Evolutionary conservation across 306 rosid species (phyloP), one percentile per base, ranked within the genome.

Genomic region (Trifolium pratense): DNA sequence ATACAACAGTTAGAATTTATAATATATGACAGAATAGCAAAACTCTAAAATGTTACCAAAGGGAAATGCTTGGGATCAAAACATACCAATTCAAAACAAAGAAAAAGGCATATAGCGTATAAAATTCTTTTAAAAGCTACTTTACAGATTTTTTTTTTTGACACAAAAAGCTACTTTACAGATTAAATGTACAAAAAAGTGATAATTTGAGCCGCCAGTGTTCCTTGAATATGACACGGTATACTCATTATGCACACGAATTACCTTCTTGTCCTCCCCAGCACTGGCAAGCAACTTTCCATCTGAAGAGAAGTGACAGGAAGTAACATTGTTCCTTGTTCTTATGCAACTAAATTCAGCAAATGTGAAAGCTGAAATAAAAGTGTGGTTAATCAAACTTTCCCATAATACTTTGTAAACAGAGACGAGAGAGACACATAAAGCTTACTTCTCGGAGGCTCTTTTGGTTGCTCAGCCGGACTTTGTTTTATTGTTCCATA

Each of bases 201-300:
- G 42, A 66, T 71, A 39, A 67, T 49, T 32, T 51, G 68, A 48
- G 51, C 67, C 61, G 21, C 9, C 26, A 5, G 16, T 13, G 32
- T 70, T 70, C 36, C 56, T 69, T 56, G 65, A 75, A 71, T 62
- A 66, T 20, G 52, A 40, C 46, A 55, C 5, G 46, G 13, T 78
- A 12, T 75, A 36, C 13, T 53, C 36, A 78, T 32, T 45, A 64
- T 36, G 57, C 37, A 58, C 39, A 52, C 20, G 7, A 84, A 26
- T 73, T 90, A 93, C 98, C 98, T 88, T 90, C 77, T 70, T 93
- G 80, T 90, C 97, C 81, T 90, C 93, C 66, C 98, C 98, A 59
- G 96, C 96, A 86, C 98, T 87, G 56, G 98, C 98, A 53, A 93
- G 84, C 71, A 89, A 73, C 80, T 93, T 93, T 66, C 98, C 98